Evolutionary conservation across 2,329 filamentous ascomycete species (phyloP).

Genomic region (Talaromyces islandicus): DNA sequence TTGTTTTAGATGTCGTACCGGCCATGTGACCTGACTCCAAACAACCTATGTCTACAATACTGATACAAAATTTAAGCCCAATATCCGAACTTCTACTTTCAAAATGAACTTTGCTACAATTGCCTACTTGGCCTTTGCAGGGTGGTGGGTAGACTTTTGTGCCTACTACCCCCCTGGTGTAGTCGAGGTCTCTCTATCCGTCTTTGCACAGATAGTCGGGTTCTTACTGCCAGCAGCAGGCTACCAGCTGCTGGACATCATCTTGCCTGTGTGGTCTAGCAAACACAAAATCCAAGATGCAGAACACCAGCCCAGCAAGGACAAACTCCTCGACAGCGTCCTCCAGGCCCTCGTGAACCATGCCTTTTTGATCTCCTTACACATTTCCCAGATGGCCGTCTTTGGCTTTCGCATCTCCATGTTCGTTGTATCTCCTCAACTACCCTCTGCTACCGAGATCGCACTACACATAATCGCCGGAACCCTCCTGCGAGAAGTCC

Average conservation of each 20-base stretch:
- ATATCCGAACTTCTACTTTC: background rate
- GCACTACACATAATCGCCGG: background rate
- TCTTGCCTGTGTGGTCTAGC: slow-evolving; percentile 13
- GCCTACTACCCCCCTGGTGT: slow-evolving; percentile 9
- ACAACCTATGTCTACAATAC: too few species aligned
- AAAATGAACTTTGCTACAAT: background rate
- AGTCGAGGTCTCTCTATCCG: slow-evolving; percentile 30
- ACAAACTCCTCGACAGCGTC: slow-evolving; percentile 13
- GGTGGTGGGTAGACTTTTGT: background rate
- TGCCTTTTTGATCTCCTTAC: slow-evolving; percentile 10
- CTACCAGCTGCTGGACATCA: slow-evolving; percentile 12
- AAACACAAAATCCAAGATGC: slow-evolving; percentile 15
- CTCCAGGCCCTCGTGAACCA: slow-evolving; percentile 5
- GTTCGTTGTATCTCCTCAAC: background rate
- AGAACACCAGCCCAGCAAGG: slow-evolving; percentile 12
- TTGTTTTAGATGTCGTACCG: too few species aligned
- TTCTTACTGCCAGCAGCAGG: slow-evolving; percentile 14
- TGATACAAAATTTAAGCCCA: background rate
- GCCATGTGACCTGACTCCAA: too few species aligned
- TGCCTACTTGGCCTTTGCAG: background rate
- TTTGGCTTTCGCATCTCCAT: background rate
- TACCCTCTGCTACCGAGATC: background rate
- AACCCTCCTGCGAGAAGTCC: slow-evolving; percentile 5
- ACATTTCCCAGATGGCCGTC: slow-evolving; percentile 10
- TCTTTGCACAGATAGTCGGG: slow-evolving; percentile 37